These are phyloP conservation scores for Tetradesmus obliquus DNA, from an alignment of 139 green algal genomes.

Conservation along the genomic window DNA sequence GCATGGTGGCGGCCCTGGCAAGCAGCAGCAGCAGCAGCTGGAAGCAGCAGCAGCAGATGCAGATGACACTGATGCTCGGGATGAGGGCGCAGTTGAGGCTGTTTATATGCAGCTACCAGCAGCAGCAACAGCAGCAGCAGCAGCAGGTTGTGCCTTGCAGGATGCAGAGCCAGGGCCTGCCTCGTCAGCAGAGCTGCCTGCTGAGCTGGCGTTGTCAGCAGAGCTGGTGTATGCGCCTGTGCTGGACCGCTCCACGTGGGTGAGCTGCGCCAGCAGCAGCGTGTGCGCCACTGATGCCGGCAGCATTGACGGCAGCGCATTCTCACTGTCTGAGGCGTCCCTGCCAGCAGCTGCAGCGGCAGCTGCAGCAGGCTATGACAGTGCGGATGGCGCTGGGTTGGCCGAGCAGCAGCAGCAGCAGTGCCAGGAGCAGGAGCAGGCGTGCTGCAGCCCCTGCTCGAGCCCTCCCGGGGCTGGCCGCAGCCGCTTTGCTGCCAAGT, in stretches of 20 bases:
- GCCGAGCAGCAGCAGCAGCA: not conserved
- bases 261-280: not conserved
- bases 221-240: not conserved
- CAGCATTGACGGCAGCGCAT: not conserved
- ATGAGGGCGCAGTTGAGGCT: not conserved
- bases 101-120: not conserved
- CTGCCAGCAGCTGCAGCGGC: not conserved
- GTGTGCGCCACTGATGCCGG: not conserved
- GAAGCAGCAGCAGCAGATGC: not conserved
- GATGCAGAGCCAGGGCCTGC: not conserved
- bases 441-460: not conserved
- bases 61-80: not conserved
- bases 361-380: not conserved
- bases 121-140: conserved; percentile 8
- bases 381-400: not conserved
- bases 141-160: not conserved
- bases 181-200: not conserved
- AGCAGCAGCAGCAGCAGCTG: not conserved
- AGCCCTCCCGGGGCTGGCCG: not conserved
- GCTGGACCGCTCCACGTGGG: not conserved
- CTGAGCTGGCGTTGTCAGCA: not conserved
- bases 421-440: not conserved
- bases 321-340: not conserved
- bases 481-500: not conserved
- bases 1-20: not conserved